Evolutionary conservation across 106 monocot species (phyloP), one percentile per base, ranked within the genome.

Genomic region (Posidonia australis): DNA sequence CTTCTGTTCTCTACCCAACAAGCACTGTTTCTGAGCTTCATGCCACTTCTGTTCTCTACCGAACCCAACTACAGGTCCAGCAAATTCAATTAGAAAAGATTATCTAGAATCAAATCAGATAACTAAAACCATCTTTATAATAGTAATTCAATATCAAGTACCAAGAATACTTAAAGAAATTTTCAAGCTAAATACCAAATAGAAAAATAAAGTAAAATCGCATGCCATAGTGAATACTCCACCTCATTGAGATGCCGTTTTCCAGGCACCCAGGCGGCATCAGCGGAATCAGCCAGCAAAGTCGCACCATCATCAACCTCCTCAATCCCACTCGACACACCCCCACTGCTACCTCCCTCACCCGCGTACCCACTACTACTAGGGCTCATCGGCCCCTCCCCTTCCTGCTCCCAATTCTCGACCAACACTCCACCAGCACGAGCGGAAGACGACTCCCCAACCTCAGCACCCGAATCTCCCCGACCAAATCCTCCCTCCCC

Each of bases 341-440:
- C 78, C 17, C 43, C 65, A 31, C 93, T 93, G 73, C 89, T 93
- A 18, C 89, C 93, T 26, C 83, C 72, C 82, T 94, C 93, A 0
- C 86, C 93, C 9, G 89, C 93, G 54, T 86, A 89, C 32, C 86
- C 89, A 60, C 93, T 89, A 54, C 93, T 93, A 59, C 86, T 86
- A 5, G 93, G 89, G 62, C 89, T 89, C 11, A 75, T n/a, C 28
- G 67, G 58, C 57, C 26, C 77, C 22, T 84, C 82, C 43, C 58
- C 72, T 5, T 78, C 79, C 60, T 44, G 61, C 61, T 75, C 84
- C 62, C 58, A 75, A 36, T 58, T 46, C 63, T 72, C 78, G 19
- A 55, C 72, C 65, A 67, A 76, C 13, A 22, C 69, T 20, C 32
- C 58, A 36, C 56, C 66, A 1, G 44, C 65, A 16, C 32, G 42